Evolutionary conservation across 2,329 filamentous ascomycete species (phyloP), one percentile per base, ranked within the genome.

Genomic region (Amesomyces nigricolor): DNA sequence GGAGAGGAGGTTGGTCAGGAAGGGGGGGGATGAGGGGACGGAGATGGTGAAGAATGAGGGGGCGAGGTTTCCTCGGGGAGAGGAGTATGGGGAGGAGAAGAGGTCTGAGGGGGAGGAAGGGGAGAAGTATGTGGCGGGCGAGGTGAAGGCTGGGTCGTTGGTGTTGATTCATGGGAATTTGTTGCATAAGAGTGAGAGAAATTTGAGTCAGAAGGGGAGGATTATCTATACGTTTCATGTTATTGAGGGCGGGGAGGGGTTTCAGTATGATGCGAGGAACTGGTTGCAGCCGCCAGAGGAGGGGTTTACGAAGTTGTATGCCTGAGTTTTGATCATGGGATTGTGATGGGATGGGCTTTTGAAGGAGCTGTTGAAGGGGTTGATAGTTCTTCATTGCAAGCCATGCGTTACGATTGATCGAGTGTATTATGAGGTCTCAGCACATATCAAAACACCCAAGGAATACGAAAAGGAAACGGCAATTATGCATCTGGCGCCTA

Each of bases 151-250:
- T 0, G 94, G 94, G 0, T 88, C 88, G 46, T 71, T 99, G 70
- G 91, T 97, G 47, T 73, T 99, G 59, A 97, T 99, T 62, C 92
- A 99, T 74, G 94, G 94, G 1, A 97, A 97, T 71, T 73, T 96
- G 64, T 70, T 97, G 74, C 94, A 99, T 73, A 95, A 95, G 82
- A 96, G 91, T 69, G 91, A 96, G 80, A 89, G 81, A 78, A 99
- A 99, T 69, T 79, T 82, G 54, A 95, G 91, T 69, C 73, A 79
- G 61, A 92, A 89, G 76, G 91, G 91, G 19, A 79, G 92, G 62
- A 95, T 94, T 68, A 96, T 96, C 52, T 99, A 97, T 72, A 97
- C 94, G 0, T 99, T 97, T 70, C 94, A 99, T 75, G 82, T 95
- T 56, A 97, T 97, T 66, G 94, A 97, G 73, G 88, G 87, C 2